Base-by-base conservation (phyloP, 257 asterid genomes). In the Leonotis leonurus region DNA sequence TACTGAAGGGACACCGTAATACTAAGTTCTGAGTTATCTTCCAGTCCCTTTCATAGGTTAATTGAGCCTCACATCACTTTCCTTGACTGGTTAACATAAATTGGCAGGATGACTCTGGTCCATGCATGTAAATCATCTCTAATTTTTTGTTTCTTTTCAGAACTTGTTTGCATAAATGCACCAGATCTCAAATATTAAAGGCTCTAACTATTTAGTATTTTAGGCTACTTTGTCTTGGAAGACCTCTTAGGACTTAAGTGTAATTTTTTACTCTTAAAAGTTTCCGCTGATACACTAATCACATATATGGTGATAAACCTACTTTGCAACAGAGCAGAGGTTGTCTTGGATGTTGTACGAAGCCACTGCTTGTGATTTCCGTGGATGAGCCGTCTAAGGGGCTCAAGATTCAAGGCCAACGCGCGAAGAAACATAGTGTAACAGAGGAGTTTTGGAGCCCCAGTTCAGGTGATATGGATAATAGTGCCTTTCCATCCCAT, bases 311-410 rank as follows among this genome's bases (percentile, higher is more conserved):
- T 82, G 80, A 62, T 59, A 75, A 84, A 80, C 94, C 90, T 75
- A 71, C 71, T 84, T 86, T 81, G 97, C 65, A 83, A 89, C 99
- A 89, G 97, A 85, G 81, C 97, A 92, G 97, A 89, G 85, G 97
- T 85, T 89, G 88, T 82, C 80, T 92, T 77, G 96, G 96, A 81
- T 89, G 97, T 66, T 85, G 95, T 86, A 71, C 77, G 20, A 82
- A 86, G 77, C 82, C 89, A 14, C 89, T 85, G 33, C 83, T 70
- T 75, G 84, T 88, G 65, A 83, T 77, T 33, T 85, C 95, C 32
- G 93, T 83, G 69, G 96, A 86, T 70, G 84, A 82, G 79, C 95
- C 90, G 18, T 72, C 94, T 56, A 85, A 76, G 75, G 86, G 93
- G 56, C 87, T 78, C 62, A 86, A 78, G 69, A 72, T 74, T 68